A percentile compares a stretch with the other conserved stretches of the same genome.
These are phyloP conservation scores for Candolleomyces eurysporus DNA, from an alignment of 768 basidiomycete genomes.

Conservation along the genomic window DNA sequence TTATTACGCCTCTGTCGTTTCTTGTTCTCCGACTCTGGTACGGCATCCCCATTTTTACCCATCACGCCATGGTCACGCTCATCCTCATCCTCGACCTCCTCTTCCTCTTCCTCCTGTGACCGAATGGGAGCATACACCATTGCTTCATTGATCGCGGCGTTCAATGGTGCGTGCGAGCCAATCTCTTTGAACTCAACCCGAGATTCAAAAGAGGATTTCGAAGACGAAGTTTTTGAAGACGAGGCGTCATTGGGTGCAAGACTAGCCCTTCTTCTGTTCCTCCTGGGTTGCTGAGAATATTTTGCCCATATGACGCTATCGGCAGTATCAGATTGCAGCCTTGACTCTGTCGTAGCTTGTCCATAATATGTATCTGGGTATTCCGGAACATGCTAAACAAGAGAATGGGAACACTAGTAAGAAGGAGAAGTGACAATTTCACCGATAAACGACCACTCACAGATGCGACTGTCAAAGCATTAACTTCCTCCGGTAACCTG, in stretches of 20 bases:
- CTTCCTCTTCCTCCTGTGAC: no score
- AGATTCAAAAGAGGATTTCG: conserved; percentile 29
- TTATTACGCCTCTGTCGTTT: neutral
- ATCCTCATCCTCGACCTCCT: no score
- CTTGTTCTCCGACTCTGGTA: no score
- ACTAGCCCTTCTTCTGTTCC: neutral
- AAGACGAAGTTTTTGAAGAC: conserved; percentile 23
- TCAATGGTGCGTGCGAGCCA: conserved; percentile 53
- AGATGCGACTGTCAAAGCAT: conserved; percentile 14
- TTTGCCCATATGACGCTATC: conserved; percentile 78
- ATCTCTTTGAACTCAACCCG: conserved; percentile 62
- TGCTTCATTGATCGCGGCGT: conserved; percentile 33
- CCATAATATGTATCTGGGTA: conserved; percentile 72
- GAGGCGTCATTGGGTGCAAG: conserved; percentile 25
- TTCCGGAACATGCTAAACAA: neutral
- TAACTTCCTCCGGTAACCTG: conserved; percentile 23
- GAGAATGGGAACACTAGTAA: neutral
- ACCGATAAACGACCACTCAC: conserved; percentile 7
- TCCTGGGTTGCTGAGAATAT: conserved; percentile 38
- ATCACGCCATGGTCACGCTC: no score
- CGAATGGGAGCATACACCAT: conserved; percentile 17
- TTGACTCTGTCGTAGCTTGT: conserved; percentile 56
- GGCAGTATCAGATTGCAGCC: conserved; percentile 75
- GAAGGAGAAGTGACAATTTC: neutral
- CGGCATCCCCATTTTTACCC: no score